Conservation (phyloP, 805 yeast species). For the Metschnikowia lochheadii region DNA sequence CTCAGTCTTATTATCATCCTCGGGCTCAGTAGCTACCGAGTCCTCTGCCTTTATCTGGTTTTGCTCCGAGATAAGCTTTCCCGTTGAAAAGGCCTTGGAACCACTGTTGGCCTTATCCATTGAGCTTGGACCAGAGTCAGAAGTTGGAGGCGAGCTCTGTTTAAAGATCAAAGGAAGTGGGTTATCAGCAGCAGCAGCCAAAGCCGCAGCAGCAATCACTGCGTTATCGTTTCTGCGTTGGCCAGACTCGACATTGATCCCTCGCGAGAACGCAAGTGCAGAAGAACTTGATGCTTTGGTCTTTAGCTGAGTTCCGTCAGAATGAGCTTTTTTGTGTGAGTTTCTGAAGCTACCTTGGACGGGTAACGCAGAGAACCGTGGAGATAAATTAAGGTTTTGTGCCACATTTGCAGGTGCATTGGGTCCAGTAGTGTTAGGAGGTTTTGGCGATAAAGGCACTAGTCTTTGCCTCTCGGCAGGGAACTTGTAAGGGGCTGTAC, state of each 20-base stretch:
- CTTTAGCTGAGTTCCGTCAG: conserved; percentile 14
- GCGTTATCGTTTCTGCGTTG: conserved; percentile 45
- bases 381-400: conserved; percentile 8
- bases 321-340: conserved; percentile 25
- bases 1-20: conserved; percentile 26
- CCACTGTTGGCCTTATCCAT: background rate
- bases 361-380: conserved; percentile 10
- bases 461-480: conserved; percentile 4
- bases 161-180: conserved; percentile 52
- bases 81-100: background rate
- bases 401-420: conserved; percentile 1
- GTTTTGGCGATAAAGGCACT: conserved; percentile 8
- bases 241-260: conserved; percentile 33
- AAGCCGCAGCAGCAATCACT: conserved; percentile 75
- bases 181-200: conserved; percentile 76
- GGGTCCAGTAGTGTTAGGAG: background rate
- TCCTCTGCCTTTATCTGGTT: conserved; percentile 6
- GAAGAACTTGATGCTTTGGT: conserved; percentile 25
- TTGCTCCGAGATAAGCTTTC: background rate
- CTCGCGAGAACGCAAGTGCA: conserved; percentile 37
- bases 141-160: background rate
- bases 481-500: conserved; percentile 1
- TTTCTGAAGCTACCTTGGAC: conserved; percentile 18
- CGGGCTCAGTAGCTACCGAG: conserved; percentile 17
- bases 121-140: background rate